Conservation (phyloP, 2,329 filamentous ascomycete species). For the Botrytis galanthina region DNA sequence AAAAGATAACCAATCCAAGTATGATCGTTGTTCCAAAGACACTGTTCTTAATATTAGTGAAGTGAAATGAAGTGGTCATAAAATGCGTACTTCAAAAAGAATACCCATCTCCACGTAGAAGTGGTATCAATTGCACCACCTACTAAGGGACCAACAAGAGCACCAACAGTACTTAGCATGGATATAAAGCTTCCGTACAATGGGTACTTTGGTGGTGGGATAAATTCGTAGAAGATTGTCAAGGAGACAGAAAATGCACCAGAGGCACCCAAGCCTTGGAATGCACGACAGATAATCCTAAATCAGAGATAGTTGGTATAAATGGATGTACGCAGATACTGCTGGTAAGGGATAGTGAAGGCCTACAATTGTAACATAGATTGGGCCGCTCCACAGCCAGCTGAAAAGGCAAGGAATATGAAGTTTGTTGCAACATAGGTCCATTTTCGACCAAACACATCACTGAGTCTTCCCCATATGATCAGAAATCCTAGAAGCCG, state of each 20-base stretch:
- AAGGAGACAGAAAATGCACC: constrained; percentile 41
- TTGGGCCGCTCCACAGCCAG: background rate
- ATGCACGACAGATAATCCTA: constrained; percentile 47
- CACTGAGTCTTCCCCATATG: background rate
- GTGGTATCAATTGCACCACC: constrained; percentile 38
- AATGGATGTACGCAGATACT: constrained; percentile 7
- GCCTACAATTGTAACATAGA: constrained; percentile 5
- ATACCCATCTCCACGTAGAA: constrained; percentile 39
- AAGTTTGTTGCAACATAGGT: background rate
- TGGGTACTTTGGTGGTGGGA: constrained; percentile 47
- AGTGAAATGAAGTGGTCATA: background rate
- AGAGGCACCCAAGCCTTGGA: constrained; percentile 16
- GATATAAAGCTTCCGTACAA: constrained; percentile 36
- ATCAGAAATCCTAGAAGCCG: background rate
- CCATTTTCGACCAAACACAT: constrained; percentile 1
- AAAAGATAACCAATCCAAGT: background rate
- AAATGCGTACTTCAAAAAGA: background rate
- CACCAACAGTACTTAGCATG: constrained; percentile 20
- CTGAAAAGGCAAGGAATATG: background rate
- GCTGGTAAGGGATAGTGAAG: background rate
- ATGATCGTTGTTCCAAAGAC: background rate
- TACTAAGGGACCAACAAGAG: constrained; percentile 36
- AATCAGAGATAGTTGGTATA: constrained; percentile 39
- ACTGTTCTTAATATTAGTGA: background rate
- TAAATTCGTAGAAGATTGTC: constrained; percentile 50